Evolutionary conservation across 306 rosid genomes (phyloP), one percentile per base, ranked within the genome.

Genomic region (Cajanus cajan): DNA sequence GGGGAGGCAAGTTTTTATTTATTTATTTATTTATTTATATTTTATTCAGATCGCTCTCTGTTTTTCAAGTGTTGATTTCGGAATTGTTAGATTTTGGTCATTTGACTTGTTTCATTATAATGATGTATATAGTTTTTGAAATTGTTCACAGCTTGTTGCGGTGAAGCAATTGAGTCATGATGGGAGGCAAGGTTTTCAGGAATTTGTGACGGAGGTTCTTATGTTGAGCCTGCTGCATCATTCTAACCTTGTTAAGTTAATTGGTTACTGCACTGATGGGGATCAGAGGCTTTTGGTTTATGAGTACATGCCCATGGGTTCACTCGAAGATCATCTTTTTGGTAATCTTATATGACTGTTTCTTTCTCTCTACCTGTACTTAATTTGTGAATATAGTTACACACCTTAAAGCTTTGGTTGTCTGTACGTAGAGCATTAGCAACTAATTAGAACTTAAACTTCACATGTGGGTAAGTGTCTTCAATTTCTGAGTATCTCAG

Each of bases 211-310:
- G 12, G 99, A 96, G 89, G 99, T 96, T 86, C 94, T 96, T 58
- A 93, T 96, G 99, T 85, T 95, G 76, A 95, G 97, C 82, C 71
- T 94, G 82, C 83, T 90, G 37, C 98, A 94, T 79, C 97, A 94
- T 88, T 55, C 92, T 45, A 94, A 94, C 82, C 97, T 90, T 3
- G 98, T 94, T 28, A 94, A 87, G 76, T 89, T 94, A 85, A 90
- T 84, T 74, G 98, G 98, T 67, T 94, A 92, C 88, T 94, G 97
- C 87, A 94, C 97, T 9, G 95, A 94, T 77, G 98, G 98, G 57
- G 97, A 94, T 90, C 92, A 93, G 71, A 91, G 98, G 76, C 96
- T 93, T 62, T 78, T 93, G 88, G 93, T 93, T 64, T 93, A 93
- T 39, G 98, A 93, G 80, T 93, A 84, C 86, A 88, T 93, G 97